phyloP scores from a whole-genome alignment of 371 early-diverging fungal genomes.

The Gilbertella persicaria region DNA sequence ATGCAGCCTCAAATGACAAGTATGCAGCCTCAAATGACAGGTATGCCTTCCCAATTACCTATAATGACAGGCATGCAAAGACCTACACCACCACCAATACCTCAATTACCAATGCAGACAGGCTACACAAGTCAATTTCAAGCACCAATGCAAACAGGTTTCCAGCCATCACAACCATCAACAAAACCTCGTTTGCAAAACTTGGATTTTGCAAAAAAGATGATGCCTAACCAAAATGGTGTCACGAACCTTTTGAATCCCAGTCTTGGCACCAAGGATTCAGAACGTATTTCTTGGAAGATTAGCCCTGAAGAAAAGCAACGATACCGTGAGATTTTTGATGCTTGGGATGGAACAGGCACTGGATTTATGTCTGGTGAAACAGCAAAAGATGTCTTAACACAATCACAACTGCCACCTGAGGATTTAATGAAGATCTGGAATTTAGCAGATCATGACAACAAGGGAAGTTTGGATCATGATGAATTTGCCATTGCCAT shows the following conservation, averaged over 20 bases:
- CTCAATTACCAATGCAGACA: constrained; percentile 21
- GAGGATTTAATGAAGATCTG: constrained; percentile 51
- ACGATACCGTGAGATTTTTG: constrained; percentile 82
- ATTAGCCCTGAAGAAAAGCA: constrained; percentile 80
- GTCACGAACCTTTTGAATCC: constrained; percentile 33
- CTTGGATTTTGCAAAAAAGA: constrained; percentile 47
- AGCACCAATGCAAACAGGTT: constrained; percentile 28
- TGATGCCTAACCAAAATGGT: constrained; percentile 55
- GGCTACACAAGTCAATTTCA: constrained; percentile 19
- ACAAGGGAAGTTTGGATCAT: constrained; percentile 47
- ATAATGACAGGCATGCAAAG: constrained; percentile 28
- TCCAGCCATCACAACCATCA: constrained; percentile 13
- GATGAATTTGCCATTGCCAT: constrained; percentile 59
- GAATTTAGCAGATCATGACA: constrained; percentile 49
- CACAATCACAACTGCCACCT: constrained; percentile 41
- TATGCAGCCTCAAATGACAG: constrained; percentile 19
- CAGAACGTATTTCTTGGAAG: constrained; percentile 64
- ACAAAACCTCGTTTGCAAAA: constrained; percentile 43
- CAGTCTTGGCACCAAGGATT: constrained; percentile 21
- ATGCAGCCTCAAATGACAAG: constrained; percentile 20
- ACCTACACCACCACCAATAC: constrained; percentile 15
- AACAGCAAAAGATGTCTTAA: constrained; percentile 80
- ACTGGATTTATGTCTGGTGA: constrained; percentile 81
- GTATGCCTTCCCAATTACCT: constrained; percentile 17
- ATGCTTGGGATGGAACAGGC: constrained; percentile 80